Percentiles rank a stretch among this genome's conserved stretches.
These are phyloP conservation scores for Aspergillus sclerotiicarbonarius DNA, from an alignment of 495 filamentous ascomycete species.

Conservation along the genomic window DNA sequence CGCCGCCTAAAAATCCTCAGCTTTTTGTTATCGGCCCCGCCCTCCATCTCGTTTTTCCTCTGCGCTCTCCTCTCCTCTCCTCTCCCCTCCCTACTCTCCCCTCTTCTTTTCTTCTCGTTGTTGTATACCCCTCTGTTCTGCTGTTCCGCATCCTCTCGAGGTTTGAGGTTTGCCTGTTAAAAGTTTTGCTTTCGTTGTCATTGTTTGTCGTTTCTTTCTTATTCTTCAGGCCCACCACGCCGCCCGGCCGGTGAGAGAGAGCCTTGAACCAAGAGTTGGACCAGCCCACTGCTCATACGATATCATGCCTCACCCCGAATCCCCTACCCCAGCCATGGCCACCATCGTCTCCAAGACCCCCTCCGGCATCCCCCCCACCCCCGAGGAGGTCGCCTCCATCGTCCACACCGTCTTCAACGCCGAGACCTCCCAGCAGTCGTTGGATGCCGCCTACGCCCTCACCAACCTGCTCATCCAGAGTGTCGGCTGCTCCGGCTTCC, in stretches of 20 bases:
- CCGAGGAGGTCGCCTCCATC: constrained; percentile 69
- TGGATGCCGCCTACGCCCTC: constrained; percentile 82
- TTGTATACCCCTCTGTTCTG: constrained; percentile 9
- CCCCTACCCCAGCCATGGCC: constrained; percentile 49
- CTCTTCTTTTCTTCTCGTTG: constrained; percentile 3
- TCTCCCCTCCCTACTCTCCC: constrained; percentile 6
- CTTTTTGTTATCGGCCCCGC: constrained; percentile 11
- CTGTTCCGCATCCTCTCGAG: constrained; percentile 17
- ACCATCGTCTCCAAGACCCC: constrained; percentile 57
- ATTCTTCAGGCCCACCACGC: neutral
- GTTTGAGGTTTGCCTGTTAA: constrained; percentile 5
- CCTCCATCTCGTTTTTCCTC: constrained; percentile 18
- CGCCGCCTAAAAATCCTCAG: constrained; percentile 17
- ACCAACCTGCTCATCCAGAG: constrained; percentile 76
- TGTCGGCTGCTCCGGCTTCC: constrained; percentile 72
- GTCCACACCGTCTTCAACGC: constrained; percentile 75
- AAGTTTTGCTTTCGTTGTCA: constrained; percentile 2
- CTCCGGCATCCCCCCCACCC: constrained; percentile 57
- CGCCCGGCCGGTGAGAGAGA: neutral
- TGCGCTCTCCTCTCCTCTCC: constrained; percentile 7
- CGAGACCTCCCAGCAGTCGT: constrained; percentile 78
- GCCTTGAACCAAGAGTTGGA: no score
- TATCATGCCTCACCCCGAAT: constrained; percentile 65
- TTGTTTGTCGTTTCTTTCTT: constrained; percentile 1
- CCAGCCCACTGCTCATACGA: neutral